Evolutionary conservation across 805 yeast genomes (phyloP), one percentile per base, ranked within the genome.

Genomic region (Ogataea populi-albae): DNA sequence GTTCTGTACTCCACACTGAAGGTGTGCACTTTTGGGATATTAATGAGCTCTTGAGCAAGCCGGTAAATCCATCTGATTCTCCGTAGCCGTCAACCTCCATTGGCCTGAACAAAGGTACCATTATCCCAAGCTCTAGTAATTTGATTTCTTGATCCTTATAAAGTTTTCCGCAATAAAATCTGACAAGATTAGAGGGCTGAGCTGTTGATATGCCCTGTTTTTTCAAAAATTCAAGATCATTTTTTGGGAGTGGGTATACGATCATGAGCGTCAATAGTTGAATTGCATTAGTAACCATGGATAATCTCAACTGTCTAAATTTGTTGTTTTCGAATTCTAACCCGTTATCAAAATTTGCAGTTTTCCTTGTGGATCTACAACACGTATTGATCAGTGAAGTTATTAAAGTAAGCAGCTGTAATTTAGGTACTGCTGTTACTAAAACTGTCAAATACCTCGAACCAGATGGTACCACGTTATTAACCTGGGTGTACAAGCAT

Each of bases 361-460:
- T 46, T 12, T 41, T 37, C 16, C 43, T 45, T 27, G 77, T 68
- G 11, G 77, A 65, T 21, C 86, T 64, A 45, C 84, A 75, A 1
- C 72, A 61, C 4, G 75, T 54, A 56, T 89, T 91, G 8, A 86
- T 51, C 12, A 87, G 61, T 3, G 96, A 85, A 46, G 88, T 81
- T 3, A 84, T 71, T 37, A 74, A 66, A 17, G 75, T 72, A 32
- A 69, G 55, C 21, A 67, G 56, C 43, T 69, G 75, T 32, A 64
- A 59, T 53, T 66, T 74, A 5, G 76, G 81, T 26, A 68, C 61
- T 4, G 66, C 63, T 10, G 73, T 61, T 26, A 73, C 80, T 33
- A 80, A 59, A 5, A 71, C 66, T 0, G 84, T 72, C 29, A 83
- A 53, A 53, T 75, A 85, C 32, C 75, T 68, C 22, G 86, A 77